Evolutionary conservation across 1,284 basidiomycete genomes (phyloP), one percentile per base, ranked within the genome.

Genomic region (Cutaneotrichosporon sp.): DNA sequence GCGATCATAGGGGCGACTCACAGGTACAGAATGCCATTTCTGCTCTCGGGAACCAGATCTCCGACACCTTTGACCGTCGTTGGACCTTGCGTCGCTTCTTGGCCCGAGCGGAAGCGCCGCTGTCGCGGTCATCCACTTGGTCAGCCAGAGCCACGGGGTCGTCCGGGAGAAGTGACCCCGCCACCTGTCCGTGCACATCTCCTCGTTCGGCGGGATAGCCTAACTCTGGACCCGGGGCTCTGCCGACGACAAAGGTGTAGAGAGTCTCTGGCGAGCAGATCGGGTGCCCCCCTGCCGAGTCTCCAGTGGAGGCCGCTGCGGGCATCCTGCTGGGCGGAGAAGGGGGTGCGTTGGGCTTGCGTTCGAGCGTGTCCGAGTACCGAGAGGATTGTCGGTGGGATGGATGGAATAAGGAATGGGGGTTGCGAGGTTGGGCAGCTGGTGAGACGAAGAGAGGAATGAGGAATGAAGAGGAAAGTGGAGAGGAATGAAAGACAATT

Each of bases 1-100:
- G 36, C 22, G 55, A 31, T 30, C 34, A 38, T 1, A 21, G 16
- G 13, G 62, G 51, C 18, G 36, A 69, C 65, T 66, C 60, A 69
- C 68, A 62, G 18, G 65, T 66, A 46, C 68, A 69, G 52, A 69
- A 69, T 30, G 68, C 68, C 65, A 66, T 60, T 36, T 69, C 68
- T 6, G 68, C 68, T 32, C 53, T 38, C 5, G 65, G 63, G 49
- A 65, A 66, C 68, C 68, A 69, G 61, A 69, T 69, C 51, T 69
- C 68, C 13, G 68, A 69, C 32, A 62, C 56, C 50, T 69, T 69
- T 26, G 62, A 56, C 9, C 62, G 57, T 32, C 64, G 61, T 53
- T 62, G 58, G n/a, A 60, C 46, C 61, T 66, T 69, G 56, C 68
- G 65, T 22, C 68, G 63, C 63, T 69, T 69, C 59, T 66, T 69